A percentile compares a stretch with the other conserved stretches of the same genome.
Conservation (phyloP, 345 rosid species). For the Erysimum cheiranthoides region DNA sequence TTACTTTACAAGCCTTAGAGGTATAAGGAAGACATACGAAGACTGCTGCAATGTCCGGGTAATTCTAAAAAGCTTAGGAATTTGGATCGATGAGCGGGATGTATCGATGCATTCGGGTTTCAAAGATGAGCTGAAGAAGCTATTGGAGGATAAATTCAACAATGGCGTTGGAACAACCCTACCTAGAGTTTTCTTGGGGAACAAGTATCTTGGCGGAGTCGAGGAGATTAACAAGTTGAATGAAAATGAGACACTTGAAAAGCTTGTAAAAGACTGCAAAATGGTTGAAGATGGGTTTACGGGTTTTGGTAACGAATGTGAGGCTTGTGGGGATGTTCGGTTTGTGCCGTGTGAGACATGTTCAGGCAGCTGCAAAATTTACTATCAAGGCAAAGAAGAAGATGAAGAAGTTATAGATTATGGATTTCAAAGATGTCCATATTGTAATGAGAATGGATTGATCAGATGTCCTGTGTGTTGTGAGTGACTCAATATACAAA, state of each 20-base stretch:
- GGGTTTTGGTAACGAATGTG: slow-evolving; percentile 55
- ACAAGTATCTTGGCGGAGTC: slow-evolving; percentile 72
- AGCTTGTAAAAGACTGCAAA: slow-evolving; percentile 59
- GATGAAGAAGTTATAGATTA: slow-evolving; percentile 46
- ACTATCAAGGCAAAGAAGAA: slow-evolving; percentile 54
- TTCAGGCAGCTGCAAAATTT: slow-evolving; percentile 86
- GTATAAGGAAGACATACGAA: slow-evolving; percentile 82
- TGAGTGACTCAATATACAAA: slow-evolving; percentile 32
- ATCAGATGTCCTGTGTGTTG: slow-evolving; percentile 85
- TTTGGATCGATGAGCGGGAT: slow-evolving; percentile 76
- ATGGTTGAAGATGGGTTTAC: slow-evolving; percentile 47
- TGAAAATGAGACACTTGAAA: slow-evolving; percentile 80
- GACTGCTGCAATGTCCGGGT: slow-evolving; percentile 69
- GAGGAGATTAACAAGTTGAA: slow-evolving; percentile 75
- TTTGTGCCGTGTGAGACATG: slow-evolving; percentile 93
- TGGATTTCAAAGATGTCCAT: slow-evolving; percentile 81
- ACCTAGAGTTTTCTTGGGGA: slow-evolving; percentile 79
- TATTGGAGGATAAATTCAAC: slow-evolving; percentile 50
- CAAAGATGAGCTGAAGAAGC: slow-evolving; percentile 70
- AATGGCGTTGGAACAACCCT: slow-evolving; percentile 49
- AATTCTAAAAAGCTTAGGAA: slow-evolving; percentile 60
- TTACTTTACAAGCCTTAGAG: slow-evolving; percentile 82
- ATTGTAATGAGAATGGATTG: slow-evolving; percentile 93
- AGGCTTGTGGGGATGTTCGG: slow-evolving; percentile 86
- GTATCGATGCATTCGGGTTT: slow-evolving; percentile 89